Evolutionary conservation across 202 grass and related monocot genomes (phyloP).

Genomic region (Schoenoplectus tabernaemontani): DNA sequence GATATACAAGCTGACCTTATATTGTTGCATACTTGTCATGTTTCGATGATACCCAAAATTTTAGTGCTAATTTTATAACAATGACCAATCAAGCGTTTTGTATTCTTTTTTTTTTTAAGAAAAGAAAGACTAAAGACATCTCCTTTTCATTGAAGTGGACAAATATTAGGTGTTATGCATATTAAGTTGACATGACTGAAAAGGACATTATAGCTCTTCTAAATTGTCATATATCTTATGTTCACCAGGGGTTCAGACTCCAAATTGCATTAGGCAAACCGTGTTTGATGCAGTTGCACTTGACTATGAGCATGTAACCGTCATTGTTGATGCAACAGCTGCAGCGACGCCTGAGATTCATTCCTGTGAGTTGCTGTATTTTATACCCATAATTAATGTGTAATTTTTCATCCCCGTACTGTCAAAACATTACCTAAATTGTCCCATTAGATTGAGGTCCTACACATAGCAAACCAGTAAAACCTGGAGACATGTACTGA

Average conservation of each 20-base stretch:
- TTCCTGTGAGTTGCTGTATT: conserved; percentile 44
- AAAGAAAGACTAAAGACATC: neutral
- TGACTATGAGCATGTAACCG: conserved; percentile 63
- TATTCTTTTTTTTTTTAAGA: neutral
- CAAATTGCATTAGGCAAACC: conserved; percentile 90
- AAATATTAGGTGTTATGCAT: neutral
- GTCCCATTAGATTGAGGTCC: neutral
- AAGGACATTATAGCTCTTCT: neutral
- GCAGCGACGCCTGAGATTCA: conserved; percentile 80
- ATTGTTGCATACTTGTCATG: too few species aligned
- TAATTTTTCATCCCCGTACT: neutral
- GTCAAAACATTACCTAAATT: neutral
- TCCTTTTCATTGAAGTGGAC: neutral
- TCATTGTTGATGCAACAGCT: conserved; percentile 86
- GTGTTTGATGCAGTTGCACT: conserved; percentile 81
- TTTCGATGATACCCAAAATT: neutral
- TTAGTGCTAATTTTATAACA: neutral
- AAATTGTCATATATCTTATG: neutral
- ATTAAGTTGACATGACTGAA: neutral
- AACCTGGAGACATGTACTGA: neutral
- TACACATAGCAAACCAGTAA: neutral
- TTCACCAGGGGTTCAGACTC: conserved; percentile 76
- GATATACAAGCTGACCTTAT: neutral
- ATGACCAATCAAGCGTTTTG: neutral
- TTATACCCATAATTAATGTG: neutral